A percentile compares a stretch with the other conserved stretches of the same genome.
These are phyloP conservation scores for Apiospora arundinis DNA, from an alignment of 2,329 filamentous ascomycete genomes.

Conservation along the genomic window DNA sequence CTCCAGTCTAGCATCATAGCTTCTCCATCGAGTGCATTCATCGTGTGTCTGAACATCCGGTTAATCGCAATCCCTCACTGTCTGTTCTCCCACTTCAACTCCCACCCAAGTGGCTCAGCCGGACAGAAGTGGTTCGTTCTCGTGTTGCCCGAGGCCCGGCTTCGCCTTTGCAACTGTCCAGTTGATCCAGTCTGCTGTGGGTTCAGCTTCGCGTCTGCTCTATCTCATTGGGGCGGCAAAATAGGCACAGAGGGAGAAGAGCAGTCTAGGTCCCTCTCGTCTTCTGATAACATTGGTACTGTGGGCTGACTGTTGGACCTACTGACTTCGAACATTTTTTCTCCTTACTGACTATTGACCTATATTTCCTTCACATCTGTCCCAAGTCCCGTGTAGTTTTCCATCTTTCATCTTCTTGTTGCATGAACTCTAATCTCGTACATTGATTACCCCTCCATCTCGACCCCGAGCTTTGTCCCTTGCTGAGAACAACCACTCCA, in stretches of 20 bases:
- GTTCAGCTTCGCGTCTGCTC: background rate
- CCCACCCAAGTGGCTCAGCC: background rate
- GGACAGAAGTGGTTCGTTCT: background rate
- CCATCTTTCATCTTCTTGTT: background rate
- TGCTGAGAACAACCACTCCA: background rate
- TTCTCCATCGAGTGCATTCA: conserved; percentile 3
- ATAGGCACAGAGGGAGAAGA: background rate
- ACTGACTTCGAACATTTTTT: background rate
- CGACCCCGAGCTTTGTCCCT: background rate
- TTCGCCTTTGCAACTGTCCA: background rate
- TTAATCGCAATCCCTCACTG: background rate
- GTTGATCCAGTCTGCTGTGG: conserved; percentile 5
- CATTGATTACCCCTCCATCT: background rate
- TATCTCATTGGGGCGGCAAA: conserved; percentile 13
- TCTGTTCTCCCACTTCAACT: background rate
- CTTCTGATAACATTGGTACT: conserved; percentile 9
- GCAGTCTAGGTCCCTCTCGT: background rate
- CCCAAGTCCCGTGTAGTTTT: no score
- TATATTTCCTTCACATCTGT: background rate
- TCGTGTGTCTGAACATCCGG: conserved; percentile 1
- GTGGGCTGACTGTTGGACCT: conserved; percentile 6
- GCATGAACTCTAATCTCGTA: background rate
- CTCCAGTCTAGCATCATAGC: background rate
- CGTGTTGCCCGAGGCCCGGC: background rate
- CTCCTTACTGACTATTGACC: background rate